Evolutionary conservation across 176 grass and related monocot species (phyloP), one percentile per base, ranked within the genome.

Genomic region (Eleusine coracana): DNA sequence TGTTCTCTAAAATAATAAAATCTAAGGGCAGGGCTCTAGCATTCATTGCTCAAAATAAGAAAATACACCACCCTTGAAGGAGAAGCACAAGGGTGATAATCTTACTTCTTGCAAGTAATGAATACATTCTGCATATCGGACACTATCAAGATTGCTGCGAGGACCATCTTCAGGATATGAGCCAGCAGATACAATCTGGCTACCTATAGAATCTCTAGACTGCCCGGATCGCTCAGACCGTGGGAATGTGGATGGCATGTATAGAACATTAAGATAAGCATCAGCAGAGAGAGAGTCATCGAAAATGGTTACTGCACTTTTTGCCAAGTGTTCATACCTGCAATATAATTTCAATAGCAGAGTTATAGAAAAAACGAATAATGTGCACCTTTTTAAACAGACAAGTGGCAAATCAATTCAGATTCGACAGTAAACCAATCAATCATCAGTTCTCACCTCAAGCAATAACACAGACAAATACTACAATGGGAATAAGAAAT

Each of bases 241-340:
- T 67, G 95, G 95, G 65, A 98, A 91, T 41, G 95, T 98, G 16
- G 95, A 93, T 82, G 95, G 92, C 92, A 98, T 93, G 69, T 95
- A 95, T 44, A 98, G 77, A 88, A 98, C 86, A 86, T 95, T 98
- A 46, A 98, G 90, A 63, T 98, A 98, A 69, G 96, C 82, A 91
- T 98, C 96, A 50, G 96, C 96, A 90, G 96, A 98, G 60, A 98
- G 92, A 77, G 96, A 98, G 84, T 98, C 96, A 88, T 98, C 96
- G 21, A 95, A 92, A 68, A 98, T 95, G 77, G 90, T 93, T 65
- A 86, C 86, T 1, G 92, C 96, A 66, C 90, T 98, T 91, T 91
- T 93, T 49, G 90, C 92, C 83, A 95, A 86, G 88, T 98, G 92
- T 76, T 98, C 92, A 39, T 98, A 97, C 95, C 95, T 97, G 90